Evolutionary conservation across 192 early-diverging fungal genomes (phyloP), one percentile per base, ranked within the genome.

Genomic region (Piromyces finnis): DNA sequence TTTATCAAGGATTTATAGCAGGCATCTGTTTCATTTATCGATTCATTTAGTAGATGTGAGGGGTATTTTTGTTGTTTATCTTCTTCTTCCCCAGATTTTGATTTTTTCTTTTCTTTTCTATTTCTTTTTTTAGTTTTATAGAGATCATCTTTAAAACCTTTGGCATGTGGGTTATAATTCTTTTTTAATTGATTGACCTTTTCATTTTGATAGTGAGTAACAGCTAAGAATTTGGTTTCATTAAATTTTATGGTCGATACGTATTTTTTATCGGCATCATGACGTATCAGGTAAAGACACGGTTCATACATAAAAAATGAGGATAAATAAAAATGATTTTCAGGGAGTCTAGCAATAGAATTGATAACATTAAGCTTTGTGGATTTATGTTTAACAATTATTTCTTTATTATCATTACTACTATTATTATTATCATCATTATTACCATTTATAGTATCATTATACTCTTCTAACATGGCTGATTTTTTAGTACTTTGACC

Each of bases 141-240:
- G 83, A 85, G 29, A 30, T 87, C 27, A 86, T 85, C 12, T 79
- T 88, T 87, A 39, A 89, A 89, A 0, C 86, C 90, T 82, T 89
- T 89, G n/a, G 89, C 89, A 68, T 91, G 89, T 16, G 89, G 89
- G 39, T 90, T 90, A 68, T 82, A 80, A 77, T 83, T 83, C 80
- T 91, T 90, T 80, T 91, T 91, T 14, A 91, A 77, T 28, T 78
- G 80, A 77, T 90, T 91, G 12, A 90, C 88, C 14, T 82, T 82
- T 77, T 83, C 77, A 82, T 88, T 91, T 41, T 91, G 90, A 78
- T 91, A 91, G 77, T 91, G 90, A 27, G 90, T 90, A 3, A 91
- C 88, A 16, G 90, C 90, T 27, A 91, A 83, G 68, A 91, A 91
- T 2, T 28, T 82, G 3, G 89, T 91, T 30, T 83, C 82, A 5